Percentiles rank a stretch among this genome's conserved stretches.
phyloP scores from a whole-genome alignment of 1,284 basidiomycete species.

The Leccinum angustisporum region DNA sequence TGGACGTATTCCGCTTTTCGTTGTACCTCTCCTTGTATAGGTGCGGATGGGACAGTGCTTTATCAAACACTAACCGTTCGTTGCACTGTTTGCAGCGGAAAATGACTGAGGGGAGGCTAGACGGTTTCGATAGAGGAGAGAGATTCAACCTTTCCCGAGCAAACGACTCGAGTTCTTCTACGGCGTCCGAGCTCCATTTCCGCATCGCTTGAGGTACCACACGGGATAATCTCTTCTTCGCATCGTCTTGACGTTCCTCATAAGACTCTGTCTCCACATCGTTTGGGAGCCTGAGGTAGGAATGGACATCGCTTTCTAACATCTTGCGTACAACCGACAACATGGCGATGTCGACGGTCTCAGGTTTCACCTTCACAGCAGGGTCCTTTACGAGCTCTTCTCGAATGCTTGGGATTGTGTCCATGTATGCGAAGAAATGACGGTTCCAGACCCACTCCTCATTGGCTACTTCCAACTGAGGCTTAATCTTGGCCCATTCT shows the following conservation, averaged over 20 bases:
- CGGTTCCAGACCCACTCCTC: not conserved
- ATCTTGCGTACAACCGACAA: constrained; percentile 5
- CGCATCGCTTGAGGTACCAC: constrained; percentile 1
- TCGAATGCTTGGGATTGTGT: not conserved
- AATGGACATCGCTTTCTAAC: not conserved
- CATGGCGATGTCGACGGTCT: constrained; percentile 8
- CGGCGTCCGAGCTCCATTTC: constrained; percentile 11
- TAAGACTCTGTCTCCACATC: too few relatives aligned
- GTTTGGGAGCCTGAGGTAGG: too few relatives aligned
- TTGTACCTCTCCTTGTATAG: not conserved
- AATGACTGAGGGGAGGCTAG: constrained; percentile 11
- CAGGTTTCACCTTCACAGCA: constrained; percentile 7
- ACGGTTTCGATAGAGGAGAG: constrained; percentile 6
- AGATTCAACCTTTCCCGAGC: constrained; percentile 7
- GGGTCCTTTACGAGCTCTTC: not conserved
- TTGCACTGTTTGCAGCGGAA: constrained; percentile 14
- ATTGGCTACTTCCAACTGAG: not conserved
- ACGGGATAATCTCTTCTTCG: not conserved
- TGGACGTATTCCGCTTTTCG: too few relatives aligned
- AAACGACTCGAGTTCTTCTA: constrained; percentile 13
- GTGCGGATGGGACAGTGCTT: constrained; percentile 14
- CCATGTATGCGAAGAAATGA: not conserved
- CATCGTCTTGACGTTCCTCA: too few relatives aligned
- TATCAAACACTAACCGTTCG: constrained; percentile 7
- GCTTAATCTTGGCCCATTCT: too few relatives aligned